Base-by-base conservation (phyloP, 2,329 filamentous ascomycete genomes). In the Teratosphaeria zuluensis region DNA sequence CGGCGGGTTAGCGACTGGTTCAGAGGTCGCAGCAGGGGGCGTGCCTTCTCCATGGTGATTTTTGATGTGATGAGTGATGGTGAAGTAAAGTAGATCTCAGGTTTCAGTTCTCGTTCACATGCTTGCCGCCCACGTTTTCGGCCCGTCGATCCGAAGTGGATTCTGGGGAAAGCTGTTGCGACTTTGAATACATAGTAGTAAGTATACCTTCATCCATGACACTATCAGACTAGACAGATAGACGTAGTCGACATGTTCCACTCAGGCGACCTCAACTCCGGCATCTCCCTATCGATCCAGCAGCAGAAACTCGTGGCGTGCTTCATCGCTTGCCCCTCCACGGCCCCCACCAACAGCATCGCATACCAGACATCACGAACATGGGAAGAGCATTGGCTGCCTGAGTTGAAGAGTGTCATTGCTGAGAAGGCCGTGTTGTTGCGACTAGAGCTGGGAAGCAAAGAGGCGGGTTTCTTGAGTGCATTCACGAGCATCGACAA, bases 281-380 rank as follows among this genome's bases (percentile, higher is more conserved):
- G 90, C 59, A 95, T 96, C 66, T 80, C 82, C 33, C 78, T 83
- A 21, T 90, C 92, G 12, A 80, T 96, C 6, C 81, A 84, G 61
- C 80, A 92, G 71, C 78, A 83, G 60, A 95, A 92, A 73, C 80
- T 88, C 19, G 88, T 96, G 0, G 82, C 89, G 32, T 95, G 90
- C 75, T 95, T 96, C 73, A 86, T 96, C 33, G 84, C 28, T 21
- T 95, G 90, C 75, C 95, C 96, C 73, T 86, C 96, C 33, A 83
- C 28, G 5, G 14, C 31, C 35, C 31, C 32, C 31, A 38, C 54
- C 21, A 35, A 55, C 38, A 35, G 28, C 52, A 35, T 35, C 32
- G 28, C 52, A 31, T 35, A 31, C 32, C 52, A 84, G 31, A 85
- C 88, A 68, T 92, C 89, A 71, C 75, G 77, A 56, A 75, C 58